These are phyloP conservation scores for Peniophora sp. DNA, from an alignment of 1,284 basidiomycete species.

Conservation along the genomic window DNA sequence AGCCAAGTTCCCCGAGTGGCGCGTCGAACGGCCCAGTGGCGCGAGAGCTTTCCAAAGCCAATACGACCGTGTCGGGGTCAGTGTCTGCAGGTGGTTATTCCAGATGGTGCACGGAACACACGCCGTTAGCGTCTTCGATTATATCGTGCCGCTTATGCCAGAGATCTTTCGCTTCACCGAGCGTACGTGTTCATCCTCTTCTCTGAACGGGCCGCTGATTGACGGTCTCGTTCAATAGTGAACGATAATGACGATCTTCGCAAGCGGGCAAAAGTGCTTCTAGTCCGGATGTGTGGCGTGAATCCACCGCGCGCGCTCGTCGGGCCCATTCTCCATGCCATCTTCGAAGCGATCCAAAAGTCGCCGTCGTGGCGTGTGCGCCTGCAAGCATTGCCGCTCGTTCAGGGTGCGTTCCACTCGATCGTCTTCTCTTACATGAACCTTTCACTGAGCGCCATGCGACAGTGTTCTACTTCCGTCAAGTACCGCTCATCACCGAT, in stretches of 20 bases:
- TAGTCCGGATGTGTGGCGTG: slow-evolving; percentile 71
- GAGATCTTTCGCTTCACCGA: slow-evolving; percentile 69
- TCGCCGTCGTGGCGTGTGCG: slow-evolving; percentile 73
- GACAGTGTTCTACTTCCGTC: slow-evolving; percentile 73
- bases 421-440: neutral
- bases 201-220: slow-evolving; percentile 1
- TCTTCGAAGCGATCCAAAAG: slow-evolving; percentile 58
- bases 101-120: slow-evolving; percentile 68
- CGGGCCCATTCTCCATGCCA: slow-evolving; percentile 50
- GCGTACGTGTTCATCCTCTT: slow-evolving; percentile 25
- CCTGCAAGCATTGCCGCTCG: slow-evolving; percentile 64
- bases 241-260: slow-evolving; percentile 67
- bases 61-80: slow-evolving; percentile 70
- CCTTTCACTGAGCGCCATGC: slow-evolving; percentile 3
- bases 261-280: slow-evolving; percentile 45
- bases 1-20: slow-evolving; percentile 57
- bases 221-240: slow-evolving; percentile 27
- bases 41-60: slow-evolving; percentile 72
- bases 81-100: slow-evolving; percentile 72
- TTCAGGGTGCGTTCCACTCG: slow-evolving; percentile 43
- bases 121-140: slow-evolving; percentile 70
- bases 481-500: slow-evolving; percentile 57
- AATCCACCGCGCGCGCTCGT: slow-evolving; percentile 53
- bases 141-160: slow-evolving; percentile 73
- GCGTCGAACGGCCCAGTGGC: slow-evolving; percentile 61